Evolutionary conservation across 495 filamentous ascomycete species (phyloP), one percentile per base, ranked within the genome.

Genomic region (Penicillium taxi): DNA sequence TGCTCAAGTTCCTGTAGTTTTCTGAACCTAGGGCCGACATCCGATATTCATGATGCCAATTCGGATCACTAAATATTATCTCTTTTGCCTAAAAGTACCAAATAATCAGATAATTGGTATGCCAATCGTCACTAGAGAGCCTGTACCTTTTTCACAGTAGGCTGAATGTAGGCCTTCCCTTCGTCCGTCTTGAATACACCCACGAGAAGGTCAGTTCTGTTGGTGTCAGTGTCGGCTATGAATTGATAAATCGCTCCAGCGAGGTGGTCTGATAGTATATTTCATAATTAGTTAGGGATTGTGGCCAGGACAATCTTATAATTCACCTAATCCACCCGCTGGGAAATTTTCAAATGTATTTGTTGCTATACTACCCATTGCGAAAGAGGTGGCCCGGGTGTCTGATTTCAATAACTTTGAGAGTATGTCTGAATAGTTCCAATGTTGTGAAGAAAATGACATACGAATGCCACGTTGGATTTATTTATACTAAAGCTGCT

Each of bases 41-140:
- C 5, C 45, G 45, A 33, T 47, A 47, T 18, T 47, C 45, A 26
- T 47, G 45, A 36, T 47, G 45, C 45, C 45, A 47, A 6, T 43
- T 23, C 12, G 30, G 24, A 15, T 47, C 45, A 27, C 35, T 39
- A 17, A 43, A 43, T 13, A 47, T 43, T 24, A 30, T 42, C n/a
- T 17, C 9, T 22, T 47, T 47, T 32, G 45, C 45, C 45, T 47
- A 8, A 19, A 15, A 13, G 11, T 33, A n/a, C n/a, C n/a, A n/a
- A n/a, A n/a, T n/a, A n/a, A n/a, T n/a, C n/a, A n/a, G n/a, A n/a
- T n/a, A n/a, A n/a, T 5, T 23, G n/a, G 17, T 8, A 16, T 13
- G 4, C n/a, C 20, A 25, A 16, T 17, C 6, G 5, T 8, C 1
- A 13, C 17, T 20, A 9, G 2, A 4, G 14, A 26, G 4, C 22